Evolutionary conservation across 371 early-diverging fungal species (phyloP).

Genomic region (Chytridium lagenaria): DNA sequence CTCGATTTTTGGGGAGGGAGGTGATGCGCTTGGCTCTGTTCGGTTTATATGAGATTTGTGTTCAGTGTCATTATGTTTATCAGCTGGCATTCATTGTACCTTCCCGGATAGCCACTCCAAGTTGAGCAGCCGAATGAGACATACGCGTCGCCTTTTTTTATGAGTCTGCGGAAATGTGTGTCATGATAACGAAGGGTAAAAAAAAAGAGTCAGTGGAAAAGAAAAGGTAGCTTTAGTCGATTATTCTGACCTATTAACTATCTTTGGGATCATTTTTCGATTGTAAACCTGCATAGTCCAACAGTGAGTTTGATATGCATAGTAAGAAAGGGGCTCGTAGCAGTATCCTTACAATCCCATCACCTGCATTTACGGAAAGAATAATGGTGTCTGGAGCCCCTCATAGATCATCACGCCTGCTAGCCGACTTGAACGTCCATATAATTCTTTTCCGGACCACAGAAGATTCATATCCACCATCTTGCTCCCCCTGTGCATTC

Average conservation of each 20-base stretch:
- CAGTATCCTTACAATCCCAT: neutral
- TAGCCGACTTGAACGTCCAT: neutral
- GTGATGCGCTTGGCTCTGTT: neutral
- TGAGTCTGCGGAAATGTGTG: neutral
- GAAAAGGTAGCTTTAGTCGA: too few species aligned
- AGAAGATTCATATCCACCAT: constrained; percentile 11
- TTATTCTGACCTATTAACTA: neutral
- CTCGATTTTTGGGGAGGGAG: neutral
- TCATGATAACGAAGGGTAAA: neutral
- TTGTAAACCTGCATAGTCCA: neutral
- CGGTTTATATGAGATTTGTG: neutral
- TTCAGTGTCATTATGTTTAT: neutral
- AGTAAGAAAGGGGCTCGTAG: too few species aligned
- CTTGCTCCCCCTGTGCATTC: neutral
- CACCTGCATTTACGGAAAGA: neutral
- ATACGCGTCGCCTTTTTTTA: neutral
- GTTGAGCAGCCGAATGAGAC: neutral
- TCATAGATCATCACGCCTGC: constrained; percentile 1
- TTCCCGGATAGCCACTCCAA: constrained; percentile 8
- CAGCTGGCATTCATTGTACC: neutral
- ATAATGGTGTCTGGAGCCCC: constrained; percentile 13
- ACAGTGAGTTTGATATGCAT: neutral
- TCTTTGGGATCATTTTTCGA: neutral
- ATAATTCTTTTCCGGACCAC: neutral
- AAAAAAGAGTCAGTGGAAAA: too few species aligned